phyloP scores from a whole-genome alignment of 2,329 filamentous ascomycete species.

The Alternaria viburni region DNA sequence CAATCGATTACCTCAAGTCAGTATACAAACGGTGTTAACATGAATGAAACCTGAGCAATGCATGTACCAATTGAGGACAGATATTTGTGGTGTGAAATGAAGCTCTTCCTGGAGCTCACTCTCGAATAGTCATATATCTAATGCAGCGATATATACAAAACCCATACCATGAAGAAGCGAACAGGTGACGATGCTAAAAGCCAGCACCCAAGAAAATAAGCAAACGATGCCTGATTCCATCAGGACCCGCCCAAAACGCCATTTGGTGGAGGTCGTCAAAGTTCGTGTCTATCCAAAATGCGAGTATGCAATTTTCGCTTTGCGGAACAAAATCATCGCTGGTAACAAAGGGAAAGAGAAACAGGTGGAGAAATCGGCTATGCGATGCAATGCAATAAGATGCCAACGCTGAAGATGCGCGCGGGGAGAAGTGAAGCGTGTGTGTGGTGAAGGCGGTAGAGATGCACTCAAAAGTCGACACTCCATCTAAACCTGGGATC shows the following conservation, averaged over 20 bases:
- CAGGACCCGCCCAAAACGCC: neutral
- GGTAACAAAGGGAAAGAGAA: neutral
- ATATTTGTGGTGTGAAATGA: neutral
- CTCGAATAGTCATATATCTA: neutral
- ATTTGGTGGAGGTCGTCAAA: neutral
- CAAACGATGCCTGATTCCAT: neutral
- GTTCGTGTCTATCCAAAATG: constrained; percentile 10
- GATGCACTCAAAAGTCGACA: constrained; percentile 48
- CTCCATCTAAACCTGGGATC: constrained; percentile 51
- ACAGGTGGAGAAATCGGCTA: neutral
- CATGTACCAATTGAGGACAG: neutral
- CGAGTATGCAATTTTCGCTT: constrained; percentile 6
- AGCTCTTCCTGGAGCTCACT: neutral
- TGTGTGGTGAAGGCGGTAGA: neutral
- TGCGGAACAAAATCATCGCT: neutral
- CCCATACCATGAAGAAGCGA: neutral
- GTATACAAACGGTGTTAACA: neutral
- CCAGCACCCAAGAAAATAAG: neutral
- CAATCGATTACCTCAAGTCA: neutral
- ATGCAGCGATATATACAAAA: constrained; percentile 1
- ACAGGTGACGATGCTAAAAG: neutral
- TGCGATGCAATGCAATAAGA: constrained; percentile 1
- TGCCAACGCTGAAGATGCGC: neutral
- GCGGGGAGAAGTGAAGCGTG: neutral
- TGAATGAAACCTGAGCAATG: neutral